phyloP scores from a whole-genome alignment of 352 stramenopile genomes.

The Pythium volutum region DNA sequence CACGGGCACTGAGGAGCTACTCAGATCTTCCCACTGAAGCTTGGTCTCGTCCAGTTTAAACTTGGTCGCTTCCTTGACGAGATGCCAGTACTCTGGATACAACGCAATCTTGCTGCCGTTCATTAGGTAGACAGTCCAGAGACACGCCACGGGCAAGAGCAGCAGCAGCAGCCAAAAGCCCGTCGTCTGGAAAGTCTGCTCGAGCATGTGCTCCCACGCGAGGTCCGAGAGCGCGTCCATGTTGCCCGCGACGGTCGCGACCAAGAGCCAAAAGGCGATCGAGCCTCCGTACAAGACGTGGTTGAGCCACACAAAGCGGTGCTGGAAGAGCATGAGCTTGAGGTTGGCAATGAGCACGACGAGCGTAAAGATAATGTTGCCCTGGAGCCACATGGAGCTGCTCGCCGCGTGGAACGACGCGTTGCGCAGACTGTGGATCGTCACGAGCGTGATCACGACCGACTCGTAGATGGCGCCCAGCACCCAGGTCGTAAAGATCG shows the following conservation, averaged over 20 bases:
- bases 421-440: slow-evolving; percentile 41
- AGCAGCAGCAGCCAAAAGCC: slow-evolving; percentile 62
- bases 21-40: slow-evolving; percentile 67
- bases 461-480: slow-evolving; percentile 68
- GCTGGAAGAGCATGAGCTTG: slow-evolving; percentile 81
- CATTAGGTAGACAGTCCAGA: slow-evolving; percentile 50
- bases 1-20: slow-evolving; percentile 44
- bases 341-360: slow-evolving; percentile 72
- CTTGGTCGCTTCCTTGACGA: slow-evolving; percentile 72
- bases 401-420: slow-evolving; percentile 32
- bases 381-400: slow-evolving; percentile 72
- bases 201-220: slow-evolving; percentile 67
- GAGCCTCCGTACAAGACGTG: slow-evolving; percentile 63
- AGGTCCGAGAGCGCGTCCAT: slow-evolving; percentile 59
- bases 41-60: slow-evolving; percentile 55
- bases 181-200: slow-evolving; percentile 50
- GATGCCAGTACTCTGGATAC: slow-evolving; percentile 76
- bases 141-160: slow-evolving; percentile 47
- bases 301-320: slow-evolving; percentile 71
- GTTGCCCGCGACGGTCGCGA: slow-evolving; percentile 55
- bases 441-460: slow-evolving; percentile 63
- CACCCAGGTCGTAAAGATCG: slow-evolving; percentile 67
- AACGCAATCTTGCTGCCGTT: slow-evolving; percentile 56
- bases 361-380: slow-evolving; percentile 79
- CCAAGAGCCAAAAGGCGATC: slow-evolving; percentile 55